These are phyloP conservation scores for Globisporangium megalacanthum DNA, from an alignment of 352 stramenopile genomes.

Conservation along the genomic window DNA sequence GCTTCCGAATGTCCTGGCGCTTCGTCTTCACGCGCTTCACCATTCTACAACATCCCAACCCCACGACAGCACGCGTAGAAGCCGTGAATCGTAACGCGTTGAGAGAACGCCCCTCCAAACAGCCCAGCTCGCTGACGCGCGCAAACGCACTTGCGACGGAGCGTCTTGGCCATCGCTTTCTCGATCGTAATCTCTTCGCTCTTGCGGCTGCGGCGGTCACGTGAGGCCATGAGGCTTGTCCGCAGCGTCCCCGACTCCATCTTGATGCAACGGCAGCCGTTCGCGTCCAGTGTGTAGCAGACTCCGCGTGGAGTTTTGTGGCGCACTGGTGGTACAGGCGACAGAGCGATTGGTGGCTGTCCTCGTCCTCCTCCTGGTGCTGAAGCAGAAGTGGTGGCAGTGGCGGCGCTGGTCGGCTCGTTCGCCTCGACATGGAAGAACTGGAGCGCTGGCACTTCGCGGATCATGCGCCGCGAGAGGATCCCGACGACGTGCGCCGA, in stretches of 20 bases:
- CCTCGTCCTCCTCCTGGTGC: not conserved
- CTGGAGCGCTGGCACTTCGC: slow-evolving; percentile 66
- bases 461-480: slow-evolving; percentile 64
- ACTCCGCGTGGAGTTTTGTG: slow-evolving; percentile 41
- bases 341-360: not conserved
- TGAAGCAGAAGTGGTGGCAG: not conserved
- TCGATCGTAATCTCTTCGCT: slow-evolving; percentile 47
- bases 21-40: slow-evolving; percentile 47
- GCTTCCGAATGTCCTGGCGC: slow-evolving; percentile 30
- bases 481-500: slow-evolving; percentile 71
- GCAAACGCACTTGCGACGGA: slow-evolving; percentile 50
- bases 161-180: slow-evolving; percentile 44
- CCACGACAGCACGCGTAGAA: no score
- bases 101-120: not conserved
- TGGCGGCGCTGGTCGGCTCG: slow-evolving; percentile 1
- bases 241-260: slow-evolving; percentile 38
- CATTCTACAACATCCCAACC: slow-evolving; percentile 27
- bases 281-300: slow-evolving; percentile 64
- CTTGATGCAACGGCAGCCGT: slow-evolving; percentile 64
- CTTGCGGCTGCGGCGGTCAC: slow-evolving; percentile 9
- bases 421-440: slow-evolving; percentile 60
- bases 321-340: not conserved
- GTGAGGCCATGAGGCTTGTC: slow-evolving; percentile 3
- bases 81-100: no score
- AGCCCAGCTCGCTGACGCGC: not conserved